Evolutionary conservation across 2,329 filamentous ascomycete genomes (phyloP).

Genomic region (Cordyceps farinosa): DNA sequence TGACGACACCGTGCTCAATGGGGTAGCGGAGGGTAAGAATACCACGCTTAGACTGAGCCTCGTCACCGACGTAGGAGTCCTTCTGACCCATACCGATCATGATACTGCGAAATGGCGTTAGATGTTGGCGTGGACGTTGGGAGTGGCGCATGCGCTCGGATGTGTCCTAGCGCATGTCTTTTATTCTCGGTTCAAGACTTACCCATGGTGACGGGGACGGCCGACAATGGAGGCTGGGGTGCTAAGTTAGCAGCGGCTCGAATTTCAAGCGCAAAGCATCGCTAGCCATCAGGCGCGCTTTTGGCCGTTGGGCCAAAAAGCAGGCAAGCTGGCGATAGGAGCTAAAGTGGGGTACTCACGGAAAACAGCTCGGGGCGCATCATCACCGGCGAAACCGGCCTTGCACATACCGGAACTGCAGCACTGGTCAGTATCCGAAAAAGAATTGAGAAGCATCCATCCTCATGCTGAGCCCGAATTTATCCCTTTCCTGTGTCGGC

Average conservation of each 20-base stretch:
- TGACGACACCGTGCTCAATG: slow-evolving; percentile 99
- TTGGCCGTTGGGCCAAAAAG: slow-evolving; percentile 6
- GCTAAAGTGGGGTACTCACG: slow-evolving; percentile 66
- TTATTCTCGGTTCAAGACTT: background rate
- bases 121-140: slow-evolving; percentile 16
- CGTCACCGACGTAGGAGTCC: slow-evolving; percentile 99
- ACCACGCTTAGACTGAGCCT: slow-evolving; percentile 99
- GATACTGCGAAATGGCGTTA: slow-evolving; percentile 62
- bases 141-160: background rate
- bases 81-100: slow-evolving; percentile 99
- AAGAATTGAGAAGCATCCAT: slow-evolving; percentile 2
- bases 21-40: slow-evolving; percentile 99
- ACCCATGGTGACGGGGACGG: slow-evolving; percentile 76
- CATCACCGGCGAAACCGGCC: slow-evolving; percentile 99
- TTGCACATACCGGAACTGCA: slow-evolving; percentile 99
- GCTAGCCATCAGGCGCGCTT: background rate
- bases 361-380: slow-evolving; percentile 99
- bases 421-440: slow-evolving; percentile 36
- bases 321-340: slow-evolving; percentile 20
- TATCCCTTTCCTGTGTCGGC: background rate
- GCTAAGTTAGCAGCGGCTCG: slow-evolving; percentile 1
- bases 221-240: slow-evolving; percentile 77
- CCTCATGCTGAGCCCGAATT: background rate
- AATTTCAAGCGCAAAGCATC: background rate
- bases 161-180: background rate